A percentile compares a stretch with the other conserved stretches of the same genome.
These are phyloP conservation scores for Mortierella sp. DNA, from an alignment of 371 early-diverging fungal species.

Conservation along the genomic window DNA sequence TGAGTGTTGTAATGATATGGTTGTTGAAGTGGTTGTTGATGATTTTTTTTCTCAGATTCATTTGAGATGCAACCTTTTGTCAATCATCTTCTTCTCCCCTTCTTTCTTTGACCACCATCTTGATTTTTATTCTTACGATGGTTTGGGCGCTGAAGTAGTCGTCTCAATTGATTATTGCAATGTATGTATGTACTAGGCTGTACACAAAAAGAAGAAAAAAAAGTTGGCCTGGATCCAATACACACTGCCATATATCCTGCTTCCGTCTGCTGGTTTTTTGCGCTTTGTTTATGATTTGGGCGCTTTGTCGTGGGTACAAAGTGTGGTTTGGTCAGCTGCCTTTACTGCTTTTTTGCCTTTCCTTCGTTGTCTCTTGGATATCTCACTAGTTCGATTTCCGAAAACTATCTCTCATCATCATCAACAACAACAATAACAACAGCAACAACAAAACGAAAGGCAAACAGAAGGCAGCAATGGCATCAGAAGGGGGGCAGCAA, in stretches of 20 bases:
- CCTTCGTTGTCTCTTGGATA: not conserved
- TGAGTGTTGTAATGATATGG: not conserved
- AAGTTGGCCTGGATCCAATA: slow-evolving; percentile 7
- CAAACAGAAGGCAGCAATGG: not conserved
- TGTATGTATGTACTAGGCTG: not conserved
- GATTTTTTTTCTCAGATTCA: not conserved
- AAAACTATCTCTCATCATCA: not conserved
- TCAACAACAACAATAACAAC: not conserved
- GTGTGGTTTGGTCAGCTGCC: slow-evolving; percentile 8
- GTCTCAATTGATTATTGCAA: not conserved
- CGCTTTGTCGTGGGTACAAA: not conserved
- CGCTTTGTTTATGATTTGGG: not conserved
- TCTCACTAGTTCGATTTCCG: not conserved
- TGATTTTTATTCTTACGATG: not conserved
- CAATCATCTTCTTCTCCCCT: not conserved
- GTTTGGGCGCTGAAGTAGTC: not conserved
- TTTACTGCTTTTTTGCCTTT: not conserved
- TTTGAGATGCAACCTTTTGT: not conserved
- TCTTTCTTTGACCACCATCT: not conserved
- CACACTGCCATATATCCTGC: not conserved
- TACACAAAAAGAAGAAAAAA: not conserved
- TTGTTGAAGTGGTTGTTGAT: not conserved
- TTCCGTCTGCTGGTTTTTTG: not conserved
- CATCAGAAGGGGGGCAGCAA: not conserved
- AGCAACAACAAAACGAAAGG: too few relatives aligned